These are phyloP conservation scores for Annulohypoxylon nitens DNA, from an alignment of 495 filamentous ascomycete species.

Conservation along the genomic window DNA sequence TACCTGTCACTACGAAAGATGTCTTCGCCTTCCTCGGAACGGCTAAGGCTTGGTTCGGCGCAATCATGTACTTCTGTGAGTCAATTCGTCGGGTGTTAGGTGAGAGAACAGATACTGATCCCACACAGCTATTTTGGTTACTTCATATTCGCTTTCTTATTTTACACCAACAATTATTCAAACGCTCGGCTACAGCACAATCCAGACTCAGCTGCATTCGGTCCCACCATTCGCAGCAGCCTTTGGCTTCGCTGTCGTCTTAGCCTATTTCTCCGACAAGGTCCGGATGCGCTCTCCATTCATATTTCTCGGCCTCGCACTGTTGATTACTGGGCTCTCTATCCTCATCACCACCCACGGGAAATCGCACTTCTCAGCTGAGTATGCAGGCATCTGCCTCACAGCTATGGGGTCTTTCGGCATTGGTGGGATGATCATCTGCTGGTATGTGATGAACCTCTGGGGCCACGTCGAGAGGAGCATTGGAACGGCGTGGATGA, in stretches of 20 bases:
- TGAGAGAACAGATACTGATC: not conserved
- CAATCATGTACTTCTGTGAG: slow-evolving; percentile 78
- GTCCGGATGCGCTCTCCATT: slow-evolving; percentile 62
- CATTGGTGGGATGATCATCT: slow-evolving; percentile 76
- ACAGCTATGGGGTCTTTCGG: slow-evolving; percentile 68
- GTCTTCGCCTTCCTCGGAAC: not conserved
- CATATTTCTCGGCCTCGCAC: slow-evolving; percentile 50
- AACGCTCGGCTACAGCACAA: slow-evolving; percentile 68
- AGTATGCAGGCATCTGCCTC: slow-evolving; percentile 78
- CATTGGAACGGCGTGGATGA: slow-evolving; percentile 72
- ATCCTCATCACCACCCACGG: slow-evolving; percentile 72
- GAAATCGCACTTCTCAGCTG: slow-evolving; percentile 52
- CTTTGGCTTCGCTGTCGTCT: slow-evolving; percentile 65
- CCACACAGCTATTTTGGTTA: slow-evolving; percentile 67
- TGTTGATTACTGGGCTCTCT: slow-evolving; percentile 64
- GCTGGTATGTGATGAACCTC: slow-evolving; percentile 86
- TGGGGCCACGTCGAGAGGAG: slow-evolving; percentile 78
- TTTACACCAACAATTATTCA: slow-evolving; percentile 77
- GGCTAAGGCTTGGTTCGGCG: slow-evolving; percentile 67
- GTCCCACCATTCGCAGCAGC: slow-evolving; percentile 79
- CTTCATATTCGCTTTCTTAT: slow-evolving; percentile 70
- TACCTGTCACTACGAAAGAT: slow-evolving; percentile 37
- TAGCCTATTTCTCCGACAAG: slow-evolving; percentile 67
- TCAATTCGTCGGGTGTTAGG: not conserved
- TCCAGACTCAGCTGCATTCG: slow-evolving; percentile 75